A percentile compares a stretch with the other conserved stretches of the same genome.
Conservation (phyloP, 2,329 filamentous ascomycete genomes). For the Gaeumannomyces sp. region DNA sequence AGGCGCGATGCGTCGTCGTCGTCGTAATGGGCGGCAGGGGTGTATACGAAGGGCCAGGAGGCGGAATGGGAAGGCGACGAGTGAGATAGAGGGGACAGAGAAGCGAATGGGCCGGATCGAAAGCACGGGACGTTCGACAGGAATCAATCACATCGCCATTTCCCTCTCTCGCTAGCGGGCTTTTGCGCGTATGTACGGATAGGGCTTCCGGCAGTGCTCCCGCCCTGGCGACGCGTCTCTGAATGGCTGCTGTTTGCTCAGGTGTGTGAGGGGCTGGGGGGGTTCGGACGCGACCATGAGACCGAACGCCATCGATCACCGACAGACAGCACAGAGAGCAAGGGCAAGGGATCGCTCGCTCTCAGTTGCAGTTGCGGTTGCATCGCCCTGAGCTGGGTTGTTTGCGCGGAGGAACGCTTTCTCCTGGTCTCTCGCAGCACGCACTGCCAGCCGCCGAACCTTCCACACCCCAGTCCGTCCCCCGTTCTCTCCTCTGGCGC, state of each 20-base stretch:
- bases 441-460: not conserved
- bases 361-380: not conserved
- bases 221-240: not conserved
- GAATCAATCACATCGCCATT: not conserved
- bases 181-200: slow-evolving; percentile 16
- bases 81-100: no score
- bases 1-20: not conserved
- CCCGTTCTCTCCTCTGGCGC: no score
- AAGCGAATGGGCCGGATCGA: not conserved
- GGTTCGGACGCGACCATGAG: not conserved
- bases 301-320: not conserved
- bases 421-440: no score
- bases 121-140: slow-evolving; percentile 2
- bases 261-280: not conserved
- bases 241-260: not conserved
- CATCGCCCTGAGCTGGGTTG: not conserved
- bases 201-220: slow-evolving; percentile 22
- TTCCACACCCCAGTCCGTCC: not conserved
- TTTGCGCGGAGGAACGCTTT: not conserved
- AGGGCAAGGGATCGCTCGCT: not conserved
- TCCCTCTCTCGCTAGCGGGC: not conserved
- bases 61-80: slow-evolving; percentile 8
- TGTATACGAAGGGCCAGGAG: not conserved
- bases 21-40: not conserved
- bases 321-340: not conserved